Base-by-base conservation (phyloP, 169 alveolate species). In the Eimeria necatrix region DNA sequence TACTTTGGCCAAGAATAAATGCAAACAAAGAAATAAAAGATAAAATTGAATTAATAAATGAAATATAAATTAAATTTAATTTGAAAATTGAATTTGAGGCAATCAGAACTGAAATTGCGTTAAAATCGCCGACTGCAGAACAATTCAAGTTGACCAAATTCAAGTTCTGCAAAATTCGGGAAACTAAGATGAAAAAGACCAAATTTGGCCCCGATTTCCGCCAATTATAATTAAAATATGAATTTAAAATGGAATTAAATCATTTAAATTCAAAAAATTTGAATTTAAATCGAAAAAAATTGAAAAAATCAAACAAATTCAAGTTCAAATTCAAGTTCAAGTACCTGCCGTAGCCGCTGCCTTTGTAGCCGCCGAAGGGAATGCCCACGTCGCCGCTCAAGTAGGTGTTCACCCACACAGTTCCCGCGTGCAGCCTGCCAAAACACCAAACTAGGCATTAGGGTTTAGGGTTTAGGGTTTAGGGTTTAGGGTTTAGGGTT, bases 361-460 rank as follows among this genome's bases (percentile, higher is more conserved):
- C 96, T 88, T 98, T 98, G 94, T 85, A 97, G 68, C 99, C 98
- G 51, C 99, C 99, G 74, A 98, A 97, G 4, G 99, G 98, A 61
- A 96, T 81, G 7, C 97, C 96, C 20, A 87, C 92, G 59, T 85
- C 96, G 5, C 90, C 7, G 49, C 88, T 83, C 88, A 83, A 80
- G 94, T 96, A 98, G 74, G 97, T 83, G 83, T 98, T 98, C 20
- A 97, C 96, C 95, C 95, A 97, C 48, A 97, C 97, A 46, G 96
- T 96, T 0, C 99, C 98, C 10, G 97, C 97, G 46, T 87, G 71
- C 52, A 93, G 52, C 32, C 87, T 76, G 68, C 32, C 18, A 10
- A 53, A 18, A 26, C 51, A 10, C 3, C 22, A 60, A 4, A 59
- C 4, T 9, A 22, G 14, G 14, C 4, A 14, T 68, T 68, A 49